phyloP scores from a whole-genome alignment of 2,329 filamentous ascomycete genomes.

The Nigrospora osmanthi region DNA sequence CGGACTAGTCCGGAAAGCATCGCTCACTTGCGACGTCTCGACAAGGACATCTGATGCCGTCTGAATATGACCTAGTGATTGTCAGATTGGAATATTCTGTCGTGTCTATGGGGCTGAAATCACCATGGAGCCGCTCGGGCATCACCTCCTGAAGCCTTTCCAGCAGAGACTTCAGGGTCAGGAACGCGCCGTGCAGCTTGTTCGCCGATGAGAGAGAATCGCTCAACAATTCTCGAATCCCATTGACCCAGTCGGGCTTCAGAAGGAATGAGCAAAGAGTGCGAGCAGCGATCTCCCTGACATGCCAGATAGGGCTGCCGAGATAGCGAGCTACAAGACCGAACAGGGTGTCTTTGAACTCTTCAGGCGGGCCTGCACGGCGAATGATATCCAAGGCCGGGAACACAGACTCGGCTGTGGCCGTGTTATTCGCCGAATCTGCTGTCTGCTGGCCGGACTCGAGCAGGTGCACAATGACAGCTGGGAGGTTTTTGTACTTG shows the following conservation, averaged over 20 bases:
- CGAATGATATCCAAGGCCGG: slow-evolving; percentile 77
- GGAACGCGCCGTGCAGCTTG: slow-evolving; percentile 47
- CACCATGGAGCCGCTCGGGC: slow-evolving; percentile 32
- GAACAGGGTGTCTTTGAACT: slow-evolving; percentile 46
- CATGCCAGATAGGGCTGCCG: slow-evolving; percentile 67
- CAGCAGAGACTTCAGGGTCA: slow-evolving; percentile 48
- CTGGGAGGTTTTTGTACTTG: slow-evolving; percentile 58
- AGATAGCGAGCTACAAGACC: slow-evolving; percentile 54
- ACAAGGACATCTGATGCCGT: slow-evolving; percentile 11
- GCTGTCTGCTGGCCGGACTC: slow-evolving; percentile 37
- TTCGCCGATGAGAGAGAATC: slow-evolving; percentile 33
- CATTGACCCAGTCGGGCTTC: slow-evolving; percentile 37
- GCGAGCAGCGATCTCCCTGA: slow-evolving; percentile 71
- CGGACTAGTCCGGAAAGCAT: slow-evolving; percentile 11
- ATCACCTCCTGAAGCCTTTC: slow-evolving; percentile 43
- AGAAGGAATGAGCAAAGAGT: slow-evolving; percentile 60
- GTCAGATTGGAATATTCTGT: neutral
- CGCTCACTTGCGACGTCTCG: slow-evolving; percentile 7
- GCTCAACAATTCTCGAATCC: slow-evolving; percentile 28
- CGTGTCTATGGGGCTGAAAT: slow-evolving; percentile 9
- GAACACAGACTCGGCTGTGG: slow-evolving; percentile 64
- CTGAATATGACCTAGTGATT: slow-evolving; percentile 6
- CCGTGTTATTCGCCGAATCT: slow-evolving; percentile 20
- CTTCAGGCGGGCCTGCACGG: slow-evolving; percentile 58
- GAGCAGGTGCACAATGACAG: slow-evolving; percentile 56